A percentile compares a stretch with the other conserved stretches of the same genome.
These are phyloP conservation scores for Bacidia rubella DNA, from an alignment of 495 filamentous ascomycete species.

Conservation along the genomic window DNA sequence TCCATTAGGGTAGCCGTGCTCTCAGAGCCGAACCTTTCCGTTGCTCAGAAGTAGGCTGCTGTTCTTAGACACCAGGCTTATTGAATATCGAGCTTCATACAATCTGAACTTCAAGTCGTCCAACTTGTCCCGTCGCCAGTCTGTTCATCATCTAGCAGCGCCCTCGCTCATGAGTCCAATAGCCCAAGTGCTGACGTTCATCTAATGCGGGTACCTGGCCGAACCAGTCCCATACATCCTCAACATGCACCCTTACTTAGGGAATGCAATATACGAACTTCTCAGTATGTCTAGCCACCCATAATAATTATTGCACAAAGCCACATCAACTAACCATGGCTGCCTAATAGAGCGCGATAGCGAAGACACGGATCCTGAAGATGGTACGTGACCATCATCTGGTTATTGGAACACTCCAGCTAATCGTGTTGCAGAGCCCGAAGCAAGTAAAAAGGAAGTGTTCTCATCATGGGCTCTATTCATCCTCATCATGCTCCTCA, in stretches of 20 bases:
- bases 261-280: constrained; percentile 25
- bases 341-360: constrained; percentile 15
- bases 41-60: no score
- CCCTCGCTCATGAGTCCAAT: background rate
- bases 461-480: constrained; percentile 93
- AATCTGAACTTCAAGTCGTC: no score
- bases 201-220: background rate
- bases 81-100: no score
- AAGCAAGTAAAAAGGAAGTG: constrained; percentile 71
- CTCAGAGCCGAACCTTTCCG: no score
- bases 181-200: no score
- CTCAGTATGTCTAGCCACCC: constrained; percentile 19
- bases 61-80: no score
- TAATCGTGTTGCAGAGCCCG: constrained; percentile 31
- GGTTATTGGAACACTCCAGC: constrained; percentile 1
- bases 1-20: no score
- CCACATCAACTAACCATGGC: background rate
- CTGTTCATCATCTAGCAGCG: no score
- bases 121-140: no score
- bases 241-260: constrained; percentile 26
- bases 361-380: constrained; percentile 36
- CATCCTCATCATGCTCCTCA: constrained; percentile 85
- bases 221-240: background rate
- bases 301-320: background rate
- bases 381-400: constrained; percentile 26